Base-by-base conservation (phyloP, 1,139 yeast genomes). In the Casaregolazyma lundiana region DNA sequence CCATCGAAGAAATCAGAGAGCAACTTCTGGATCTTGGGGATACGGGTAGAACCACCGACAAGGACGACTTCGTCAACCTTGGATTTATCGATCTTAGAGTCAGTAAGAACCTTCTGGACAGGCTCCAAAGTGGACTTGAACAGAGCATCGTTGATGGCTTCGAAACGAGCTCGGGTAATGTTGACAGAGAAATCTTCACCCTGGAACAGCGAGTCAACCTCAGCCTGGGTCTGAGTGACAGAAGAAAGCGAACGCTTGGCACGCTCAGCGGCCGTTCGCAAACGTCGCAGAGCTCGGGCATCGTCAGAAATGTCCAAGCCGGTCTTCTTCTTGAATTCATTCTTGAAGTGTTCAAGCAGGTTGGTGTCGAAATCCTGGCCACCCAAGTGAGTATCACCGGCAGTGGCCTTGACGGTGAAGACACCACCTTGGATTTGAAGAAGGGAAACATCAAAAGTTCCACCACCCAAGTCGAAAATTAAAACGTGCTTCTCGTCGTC, bases 301-400 rank as follows among this genome's bases (percentile, higher is more conserved):
- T 84, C 84, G 49, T 76, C 66, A 49, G 84, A 75, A 62, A 84
- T 71, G 68, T 84, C 94, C 67, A 78, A 76, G 73, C 82, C 83
- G 73, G 82, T 75, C 78, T 84, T 84, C 77, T 88, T 80, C 82
- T 84, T 82, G 81, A 84, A 84, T 69, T 84, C 92, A 61, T 79
- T 77, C 64, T 80, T 81, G 73, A 84, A 84, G 75, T 78, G 84
- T 71, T 73, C 84, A 54, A 84, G 84, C 65, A 84, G 73, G 75
- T 85, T 80, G 76, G 83, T 80, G 71, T 84, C 94, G 69, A 84
- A 84, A 72, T 84, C 94, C 73, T 89, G 96, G 78, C 97, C 97
- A 77, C 97, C 97, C 76, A 89, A 80, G 73, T 89, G 97, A 57
- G 97, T 89, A 74, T 89, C 96, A 84, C 97, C 97, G 51, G 96